phyloP scores from a whole-genome alignment of 306 rosid species.

The Neltuma alba region DNA sequence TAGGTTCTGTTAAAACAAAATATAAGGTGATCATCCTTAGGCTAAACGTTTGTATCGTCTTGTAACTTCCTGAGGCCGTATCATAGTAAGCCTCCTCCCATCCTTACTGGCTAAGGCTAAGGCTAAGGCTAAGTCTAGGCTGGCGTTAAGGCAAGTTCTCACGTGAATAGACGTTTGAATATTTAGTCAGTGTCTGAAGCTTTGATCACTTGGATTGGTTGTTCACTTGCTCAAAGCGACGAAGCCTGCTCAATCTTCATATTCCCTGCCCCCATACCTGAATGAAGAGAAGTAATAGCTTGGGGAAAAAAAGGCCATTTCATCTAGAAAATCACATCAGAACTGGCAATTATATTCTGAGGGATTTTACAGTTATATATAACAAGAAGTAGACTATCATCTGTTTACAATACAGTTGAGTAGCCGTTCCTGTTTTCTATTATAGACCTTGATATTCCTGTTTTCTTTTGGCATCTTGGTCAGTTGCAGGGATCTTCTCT shows the following conservation, averaged over 20 bases:
- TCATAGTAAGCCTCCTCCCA: no score
- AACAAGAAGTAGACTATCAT: neutral
- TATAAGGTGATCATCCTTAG: neutral
- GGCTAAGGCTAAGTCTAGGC: no score
- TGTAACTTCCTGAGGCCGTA: no score
- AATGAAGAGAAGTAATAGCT: neutral
- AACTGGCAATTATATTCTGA: neutral
- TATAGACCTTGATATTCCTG: neutral
- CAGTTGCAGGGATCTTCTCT: constrained; percentile 92
- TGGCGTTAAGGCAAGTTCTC: neutral
- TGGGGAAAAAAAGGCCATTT: neutral
- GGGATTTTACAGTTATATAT: neutral
- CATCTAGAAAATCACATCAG: neutral
- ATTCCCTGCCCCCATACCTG: neutral
- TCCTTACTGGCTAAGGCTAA: no score
- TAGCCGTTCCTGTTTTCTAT: constrained; percentile 10
- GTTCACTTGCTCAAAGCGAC: neutral
- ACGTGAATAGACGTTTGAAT: neutral
- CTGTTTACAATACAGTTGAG: neutral
- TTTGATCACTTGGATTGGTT: neutral
- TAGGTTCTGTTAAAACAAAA: neutral
- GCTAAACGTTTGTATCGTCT: neutral
- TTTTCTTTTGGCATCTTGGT: constrained; percentile 15
- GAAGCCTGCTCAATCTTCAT: neutral
- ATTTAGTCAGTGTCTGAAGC: neutral